phyloP scores from a whole-genome alignment of 805 yeast species.

The Soucietia sequanensis region DNA sequence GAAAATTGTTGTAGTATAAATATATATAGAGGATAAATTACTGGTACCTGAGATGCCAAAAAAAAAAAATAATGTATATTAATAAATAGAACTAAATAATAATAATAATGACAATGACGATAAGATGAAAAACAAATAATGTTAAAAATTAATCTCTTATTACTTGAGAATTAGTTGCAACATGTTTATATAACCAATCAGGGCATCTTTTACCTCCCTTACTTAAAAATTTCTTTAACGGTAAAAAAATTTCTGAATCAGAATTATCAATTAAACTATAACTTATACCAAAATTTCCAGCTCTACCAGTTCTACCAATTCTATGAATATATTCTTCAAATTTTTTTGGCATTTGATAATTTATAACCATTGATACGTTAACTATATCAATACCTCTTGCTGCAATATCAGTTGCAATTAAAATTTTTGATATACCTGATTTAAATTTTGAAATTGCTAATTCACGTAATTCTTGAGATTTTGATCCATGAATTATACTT shows the following conservation, averaged over 20 bases:
- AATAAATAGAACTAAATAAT: too few relatives aligned
- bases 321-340: constrained; percentile 89
- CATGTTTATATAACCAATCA: constrained; percentile 18
- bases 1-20: too few relatives aligned
- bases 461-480: constrained; percentile 83
- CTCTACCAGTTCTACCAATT: constrained; percentile 96
- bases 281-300: constrained; percentile 78
- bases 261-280: constrained; percentile 65
- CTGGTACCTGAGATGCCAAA: too few relatives aligned
- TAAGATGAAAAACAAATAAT: too few relatives aligned
- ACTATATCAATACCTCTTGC: constrained; percentile 96
- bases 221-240: constrained; percentile 49
- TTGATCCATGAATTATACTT: constrained; percentile 81
- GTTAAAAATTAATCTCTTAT: constrained; percentile 1
- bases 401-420: constrained; percentile 94
- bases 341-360: constrained; percentile 76
- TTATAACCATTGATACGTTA: constrained; percentile 78
- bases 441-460: constrained; percentile 63
- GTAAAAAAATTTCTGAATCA: constrained; percentile 52
- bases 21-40: too few relatives aligned
- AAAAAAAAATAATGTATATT: too few relatives aligned
- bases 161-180: constrained; percentile 1
- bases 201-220: constrained; percentile 30
- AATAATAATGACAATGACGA: too few relatives aligned
- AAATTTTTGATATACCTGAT: constrained; percentile 52